Evolutionary conservation across 805 yeast genomes (phyloP), one percentile per base, ranked within the genome.

Genomic region (Schizosaccharomyces octosporus): DNA sequence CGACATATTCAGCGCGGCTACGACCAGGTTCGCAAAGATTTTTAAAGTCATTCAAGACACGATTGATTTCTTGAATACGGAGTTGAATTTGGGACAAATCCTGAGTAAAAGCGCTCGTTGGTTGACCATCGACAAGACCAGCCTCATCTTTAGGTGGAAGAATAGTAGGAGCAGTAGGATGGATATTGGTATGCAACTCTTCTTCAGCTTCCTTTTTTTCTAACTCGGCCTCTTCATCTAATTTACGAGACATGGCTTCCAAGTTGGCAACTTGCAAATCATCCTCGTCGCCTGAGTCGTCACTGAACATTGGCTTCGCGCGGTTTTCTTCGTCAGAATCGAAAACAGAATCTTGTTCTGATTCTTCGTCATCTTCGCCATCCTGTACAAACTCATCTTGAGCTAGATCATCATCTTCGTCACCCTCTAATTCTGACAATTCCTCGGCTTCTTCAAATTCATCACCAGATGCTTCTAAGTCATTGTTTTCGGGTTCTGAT

Each of bases 11-110:
- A 24, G 84, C 74, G 74, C 99, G 83, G 59, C 90, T 82, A 69
- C 80, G 81, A 15, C 95, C 96, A 67, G 81, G 89, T 71, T 88
- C 95, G 6, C 87, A 84, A 67, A 87, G 70, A 61, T 75, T 83
- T 69, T 81, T 82, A 75, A 90, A 87, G 72, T 90, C 87, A 72
- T 90, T 97, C 67, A 93, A 78, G 19, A 90, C 96, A 71, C 89
- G 89, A 60, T 89, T 90, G 64, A 94, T 81, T 74, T 93, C 98
- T 66, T 90, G 81, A 85, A 93, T 90, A 74, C 98, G 82, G 21
- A 96, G 87, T 73, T 97, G 82, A 6, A 86, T 82, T 82, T 61
- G 82, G 70, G 70, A 80, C 84, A 24, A 61, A 51, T 51, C 57
- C 57, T 51, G 57, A 24, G 57, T 17, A 21, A 51, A 29, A 17